A percentile compares a stretch with the other conserved stretches of the same genome.
Conservation (phyloP, 768 basidiomycete genomes). For the Russula brevipes region DNA sequence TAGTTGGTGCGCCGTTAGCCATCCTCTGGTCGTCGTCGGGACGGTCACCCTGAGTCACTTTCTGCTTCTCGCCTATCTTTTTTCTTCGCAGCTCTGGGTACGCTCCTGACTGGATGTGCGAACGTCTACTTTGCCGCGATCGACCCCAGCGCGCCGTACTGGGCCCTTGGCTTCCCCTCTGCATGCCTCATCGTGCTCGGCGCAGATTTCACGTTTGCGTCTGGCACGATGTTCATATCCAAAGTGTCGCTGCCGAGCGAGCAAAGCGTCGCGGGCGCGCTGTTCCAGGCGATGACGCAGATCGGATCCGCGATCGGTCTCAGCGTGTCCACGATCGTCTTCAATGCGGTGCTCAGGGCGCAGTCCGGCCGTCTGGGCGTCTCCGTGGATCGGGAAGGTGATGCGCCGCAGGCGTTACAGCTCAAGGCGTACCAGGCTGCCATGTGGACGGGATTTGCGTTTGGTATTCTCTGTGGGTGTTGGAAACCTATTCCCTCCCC, state of each 20-base stretch:
- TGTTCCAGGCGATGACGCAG: constrained; percentile 80
- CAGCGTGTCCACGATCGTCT: constrained; percentile 67
- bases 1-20: constrained; percentile 44
- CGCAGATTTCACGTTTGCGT: constrained; percentile 70
- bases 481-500: neutral
- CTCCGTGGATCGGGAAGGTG: constrained; percentile 27
- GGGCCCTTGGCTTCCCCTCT: constrained; percentile 73
- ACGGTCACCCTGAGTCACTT: neutral
- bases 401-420: constrained; percentile 35
- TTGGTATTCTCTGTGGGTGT: constrained; percentile 52
- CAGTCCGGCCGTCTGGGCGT: constrained; percentile 35
- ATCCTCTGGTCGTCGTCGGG: too few species aligned
- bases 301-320: constrained; percentile 66
- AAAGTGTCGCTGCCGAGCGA: constrained; percentile 61
- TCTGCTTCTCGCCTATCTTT: neutral
- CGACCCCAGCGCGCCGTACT: constrained; percentile 50
- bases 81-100: constrained; percentile 43
- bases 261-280: constrained; percentile 67
- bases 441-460: constrained; percentile 59
- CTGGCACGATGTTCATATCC: constrained; percentile 71
- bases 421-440: constrained; percentile 57
- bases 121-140: constrained; percentile 67
- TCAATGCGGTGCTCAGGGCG: constrained; percentile 45
- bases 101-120: constrained; percentile 51
- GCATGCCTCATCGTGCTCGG: constrained; percentile 63